Evolutionary conservation across 1,284 basidiomycete genomes (phyloP).

Genomic region (Melampsora americana): DNA sequence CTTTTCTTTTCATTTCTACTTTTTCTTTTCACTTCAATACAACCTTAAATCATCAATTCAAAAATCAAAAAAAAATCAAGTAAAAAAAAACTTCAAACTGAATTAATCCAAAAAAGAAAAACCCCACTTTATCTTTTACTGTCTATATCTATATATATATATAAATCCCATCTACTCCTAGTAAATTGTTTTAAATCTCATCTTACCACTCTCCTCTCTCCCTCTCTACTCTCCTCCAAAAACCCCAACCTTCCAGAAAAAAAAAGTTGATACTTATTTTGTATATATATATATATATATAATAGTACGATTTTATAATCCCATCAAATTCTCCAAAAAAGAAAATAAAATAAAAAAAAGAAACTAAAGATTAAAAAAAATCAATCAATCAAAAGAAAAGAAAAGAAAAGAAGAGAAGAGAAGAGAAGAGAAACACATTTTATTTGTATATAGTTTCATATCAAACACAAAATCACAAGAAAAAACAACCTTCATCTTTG

Average conservation of each 20-base stretch:
- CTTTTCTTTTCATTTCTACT: too few relatives aligned
- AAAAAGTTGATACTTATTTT: too few relatives aligned
- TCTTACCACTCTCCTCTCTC: too few relatives aligned
- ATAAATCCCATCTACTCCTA: background rate
- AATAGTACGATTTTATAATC: too few relatives aligned
- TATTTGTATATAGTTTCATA: background rate
- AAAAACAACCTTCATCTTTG: background rate
- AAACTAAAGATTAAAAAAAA: background rate
- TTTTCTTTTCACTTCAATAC: background rate
- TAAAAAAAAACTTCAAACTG: background rate
- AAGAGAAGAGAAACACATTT: slow-evolving; percentile 10
- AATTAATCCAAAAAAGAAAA: too few relatives aligned
- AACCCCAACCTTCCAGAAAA: background rate
- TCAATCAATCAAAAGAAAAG: too few relatives aligned
- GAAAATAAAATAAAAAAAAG: slow-evolving; percentile 5
- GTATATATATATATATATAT: too few relatives aligned
- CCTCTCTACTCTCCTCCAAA: background rate
- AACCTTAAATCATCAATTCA: background rate
- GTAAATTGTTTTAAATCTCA: background rate
- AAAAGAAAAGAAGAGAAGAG: slow-evolving; percentile 9
- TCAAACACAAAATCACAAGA: background rate
- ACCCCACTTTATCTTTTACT: too few relatives aligned
- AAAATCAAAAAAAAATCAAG: background rate
- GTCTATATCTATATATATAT: too few relatives aligned
- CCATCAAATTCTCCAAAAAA: background rate